Evolutionary conservation across 78 protist genomes (phyloP).

Genomic region (Neovahlkampfia damariscottae): DNA sequence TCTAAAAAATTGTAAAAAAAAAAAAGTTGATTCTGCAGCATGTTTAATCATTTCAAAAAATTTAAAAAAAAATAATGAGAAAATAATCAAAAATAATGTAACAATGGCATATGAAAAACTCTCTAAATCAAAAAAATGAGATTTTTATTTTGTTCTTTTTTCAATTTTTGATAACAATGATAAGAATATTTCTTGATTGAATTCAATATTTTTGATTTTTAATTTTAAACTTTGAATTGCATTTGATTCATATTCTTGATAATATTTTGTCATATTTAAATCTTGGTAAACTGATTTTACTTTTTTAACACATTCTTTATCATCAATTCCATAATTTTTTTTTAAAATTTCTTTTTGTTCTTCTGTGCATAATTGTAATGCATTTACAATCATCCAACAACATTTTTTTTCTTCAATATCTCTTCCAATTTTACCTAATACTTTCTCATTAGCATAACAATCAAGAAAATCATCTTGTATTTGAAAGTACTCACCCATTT

Average conservation of each 20-base stretch:
- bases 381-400: constrained; percentile 77
- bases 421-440: constrained; percentile 91
- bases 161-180: background rate
- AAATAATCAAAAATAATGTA: too few species aligned
- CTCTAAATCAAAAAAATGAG: background rate
- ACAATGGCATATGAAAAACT: too few species aligned
- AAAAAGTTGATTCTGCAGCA: too few species aligned
- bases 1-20: too few species aligned
- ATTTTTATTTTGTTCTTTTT: constrained; percentile 4
- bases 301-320: background rate
- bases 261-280: background rate
- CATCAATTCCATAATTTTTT: constrained; percentile 39
- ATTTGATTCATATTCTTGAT: constrained; percentile 23
- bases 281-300: constrained; percentile 22
- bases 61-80: too few species aligned
- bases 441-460: constrained; percentile 85
- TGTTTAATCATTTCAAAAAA: too few species aligned
- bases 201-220: background rate
- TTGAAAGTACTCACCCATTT: constrained; percentile 89
- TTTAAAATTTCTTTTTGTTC: constrained; percentile 51
- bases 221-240: background rate
- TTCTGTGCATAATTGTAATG: constrained; percentile 40
- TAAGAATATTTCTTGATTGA: constrained; percentile 4
- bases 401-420: constrained; percentile 95
- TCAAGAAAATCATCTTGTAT: constrained; percentile 95